Percentiles rank a stretch among this genome's conserved stretches.
These are phyloP conservation scores for Hippophae rhamnoides DNA, from an alignment of 306 rosid genomes.

Conservation along the genomic window DNA sequence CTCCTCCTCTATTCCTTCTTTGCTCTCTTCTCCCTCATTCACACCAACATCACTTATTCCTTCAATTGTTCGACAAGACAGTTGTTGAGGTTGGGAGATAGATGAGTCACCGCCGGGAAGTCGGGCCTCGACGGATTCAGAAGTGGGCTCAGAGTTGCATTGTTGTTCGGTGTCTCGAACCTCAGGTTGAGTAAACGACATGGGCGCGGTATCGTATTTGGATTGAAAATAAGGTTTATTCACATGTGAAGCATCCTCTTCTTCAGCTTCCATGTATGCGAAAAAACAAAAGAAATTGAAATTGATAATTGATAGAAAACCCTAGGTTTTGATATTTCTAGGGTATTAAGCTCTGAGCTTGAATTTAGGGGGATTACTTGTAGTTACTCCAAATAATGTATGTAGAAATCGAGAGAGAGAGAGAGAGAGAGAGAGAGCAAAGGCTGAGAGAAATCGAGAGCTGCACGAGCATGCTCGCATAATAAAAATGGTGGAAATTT, in stretches of 20 bases:
- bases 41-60: conserved; percentile 7
- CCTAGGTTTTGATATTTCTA: conserved; percentile 25
- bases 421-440: background rate
- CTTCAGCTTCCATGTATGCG: conserved; percentile 44
- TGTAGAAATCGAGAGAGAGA: conserved; percentile 2
- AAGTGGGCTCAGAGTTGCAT: conserved; percentile 16
- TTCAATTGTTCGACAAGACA: background rate
- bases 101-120: conserved; percentile 1
- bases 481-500: too few species aligned
- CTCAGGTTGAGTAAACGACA: conserved; percentile 11
- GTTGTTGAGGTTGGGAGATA: background rate
- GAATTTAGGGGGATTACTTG: conserved; percentile 4
- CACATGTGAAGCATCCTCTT: conserved; percentile 32
- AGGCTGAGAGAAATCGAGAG: background rate
- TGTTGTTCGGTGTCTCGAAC: conserved; percentile 15
- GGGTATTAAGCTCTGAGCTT: conserved; percentile 26
- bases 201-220: conserved; percentile 14
- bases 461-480: too few species aligned
- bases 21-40: conserved; percentile 2
- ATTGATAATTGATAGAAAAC: conserved; percentile 19
- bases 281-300: background rate
- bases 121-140: conserved; percentile 9
- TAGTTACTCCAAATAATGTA: background rate
- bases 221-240: conserved; percentile 8
- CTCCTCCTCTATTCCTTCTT: background rate